These are phyloP conservation scores for Calonectria naviculata DNA, from an alignment of 2,329 filamentous ascomycete species.

Conservation along the genomic window DNA sequence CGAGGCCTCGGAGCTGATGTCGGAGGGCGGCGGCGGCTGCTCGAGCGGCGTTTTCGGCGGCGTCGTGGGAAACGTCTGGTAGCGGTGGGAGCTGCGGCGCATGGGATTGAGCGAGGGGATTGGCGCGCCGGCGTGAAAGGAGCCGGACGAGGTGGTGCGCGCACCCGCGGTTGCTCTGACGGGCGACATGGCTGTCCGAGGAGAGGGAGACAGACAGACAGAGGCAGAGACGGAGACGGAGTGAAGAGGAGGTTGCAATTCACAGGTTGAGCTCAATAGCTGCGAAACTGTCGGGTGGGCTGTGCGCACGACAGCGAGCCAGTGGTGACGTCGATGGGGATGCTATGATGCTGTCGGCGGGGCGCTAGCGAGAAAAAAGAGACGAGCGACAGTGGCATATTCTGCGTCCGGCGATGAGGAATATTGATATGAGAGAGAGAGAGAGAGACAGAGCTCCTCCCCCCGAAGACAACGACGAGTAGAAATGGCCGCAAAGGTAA, in stretches of 20 bases:
- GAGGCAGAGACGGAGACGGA: background rate
- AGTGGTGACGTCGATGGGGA: background rate
- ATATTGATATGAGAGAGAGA: no score
- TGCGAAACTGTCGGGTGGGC: background rate
- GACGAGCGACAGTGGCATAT: no score
- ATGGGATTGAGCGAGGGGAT: constrained; percentile 52
- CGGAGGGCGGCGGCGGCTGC: constrained; percentile 47
- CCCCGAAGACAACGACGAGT: no score
- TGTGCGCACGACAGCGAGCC: background rate
- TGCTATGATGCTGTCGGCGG: background rate
- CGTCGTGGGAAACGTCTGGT: constrained; percentile 84
- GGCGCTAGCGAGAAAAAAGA: background rate
- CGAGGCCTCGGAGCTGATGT: constrained; percentile 40
- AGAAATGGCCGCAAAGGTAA: background rate
- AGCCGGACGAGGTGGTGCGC: constrained; percentile 53
- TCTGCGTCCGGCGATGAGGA: no score
- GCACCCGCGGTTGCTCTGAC: constrained; percentile 20
- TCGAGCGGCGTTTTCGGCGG: constrained; percentile 75
- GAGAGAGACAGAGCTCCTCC: no score
- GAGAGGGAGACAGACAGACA: background rate
- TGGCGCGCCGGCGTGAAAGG: constrained; percentile 64
- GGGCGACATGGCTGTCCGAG: constrained; percentile 34
- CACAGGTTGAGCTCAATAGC: no score
- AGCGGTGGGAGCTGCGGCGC: constrained; percentile 66
- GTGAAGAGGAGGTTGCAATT: background rate